These are phyloP conservation scores for Paspalum notatum DNA, from an alignment of 176 grass and related monocot species.

Conservation along the genomic window DNA sequence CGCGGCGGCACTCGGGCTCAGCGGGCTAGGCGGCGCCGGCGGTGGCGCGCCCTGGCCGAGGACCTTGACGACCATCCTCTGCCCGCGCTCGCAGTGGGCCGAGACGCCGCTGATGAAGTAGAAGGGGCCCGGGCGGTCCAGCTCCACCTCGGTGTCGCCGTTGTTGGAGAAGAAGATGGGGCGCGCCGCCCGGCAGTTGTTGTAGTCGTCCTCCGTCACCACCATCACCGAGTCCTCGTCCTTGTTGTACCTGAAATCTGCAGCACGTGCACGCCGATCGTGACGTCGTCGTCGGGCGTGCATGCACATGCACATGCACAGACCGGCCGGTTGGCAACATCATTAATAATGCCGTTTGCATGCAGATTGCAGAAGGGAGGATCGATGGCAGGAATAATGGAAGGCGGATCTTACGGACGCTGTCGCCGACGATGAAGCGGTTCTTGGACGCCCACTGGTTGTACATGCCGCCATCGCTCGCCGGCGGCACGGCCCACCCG, in stretches of 20 bases:
- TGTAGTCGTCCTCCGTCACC: conserved; percentile 75
- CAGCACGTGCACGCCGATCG: too few relatives aligned
- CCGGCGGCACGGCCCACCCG: conserved; percentile 65
- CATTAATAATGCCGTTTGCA: not conserved
- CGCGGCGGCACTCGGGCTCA: not conserved
- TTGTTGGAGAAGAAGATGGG: conserved; percentile 86
- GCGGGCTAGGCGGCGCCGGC: conserved; percentile 37
- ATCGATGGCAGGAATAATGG: not conserved
- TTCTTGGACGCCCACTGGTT: conserved; percentile 84
- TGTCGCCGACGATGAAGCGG: conserved; percentile 83
- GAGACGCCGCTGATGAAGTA: conserved; percentile 77
- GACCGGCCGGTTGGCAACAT: not conserved
- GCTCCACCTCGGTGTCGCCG: conserved; percentile 54
- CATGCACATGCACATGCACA: not conserved
- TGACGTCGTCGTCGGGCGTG: not conserved
- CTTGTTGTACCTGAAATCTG: conserved; percentile 84
- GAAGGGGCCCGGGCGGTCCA: conserved; percentile 54
- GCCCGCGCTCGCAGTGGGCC: conserved; percentile 80
- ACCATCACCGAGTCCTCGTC: conserved; percentile 82
- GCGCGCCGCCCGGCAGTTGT: conserved; percentile 58
- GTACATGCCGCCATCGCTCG: conserved; percentile 39
- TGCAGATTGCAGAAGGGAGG: not conserved
- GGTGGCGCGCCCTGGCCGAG: conserved; percentile 36
- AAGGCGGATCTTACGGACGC: conserved; percentile 55
- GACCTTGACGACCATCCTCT: conserved; percentile 81